Evolutionary conservation across 768 basidiomycete genomes (phyloP), one percentile per base, ranked within the genome.

Genomic region (Lactifluus pinguis): DNA sequence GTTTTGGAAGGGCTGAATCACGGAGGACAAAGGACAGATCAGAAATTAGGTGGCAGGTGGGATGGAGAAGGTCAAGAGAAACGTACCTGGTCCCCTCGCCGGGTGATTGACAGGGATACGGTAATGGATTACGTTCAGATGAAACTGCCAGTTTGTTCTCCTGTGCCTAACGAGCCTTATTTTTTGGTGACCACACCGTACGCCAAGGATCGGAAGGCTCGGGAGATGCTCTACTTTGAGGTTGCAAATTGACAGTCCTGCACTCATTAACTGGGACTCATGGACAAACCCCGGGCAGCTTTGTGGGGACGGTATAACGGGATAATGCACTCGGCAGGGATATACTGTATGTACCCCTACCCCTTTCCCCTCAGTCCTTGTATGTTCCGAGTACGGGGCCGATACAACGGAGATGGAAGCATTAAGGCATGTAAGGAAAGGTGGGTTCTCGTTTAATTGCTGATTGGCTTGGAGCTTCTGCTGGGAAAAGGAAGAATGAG

Each of bases 71-170:
- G 38, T 30, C 25, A 25, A 25, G 21, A 52, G 25, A 11, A n/a
- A 32, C 45, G 61, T 57, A 49, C 56, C 61, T 62, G 14, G 49
- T 44, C 32, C 25, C 38, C 19, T 36, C 11, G 34, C 52, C 50
- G 3, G 39, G 39, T n/a, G 21, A 19, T 34, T 41, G 52, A 25
- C 34, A 60, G 30, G 55, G 2, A 56, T 53, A 38, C 45, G 48
- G 51, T 55, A 36, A 61, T 30, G 17, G 6, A 57, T 61, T 61
- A 56, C 50, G 38, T 61, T 52, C 49, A 14, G 25, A 19, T 38
- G 50, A n/a, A 41, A 36, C 60, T 21, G 29, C 9, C 45, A 36
- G 38, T 41, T 30, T 44, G 48, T 21, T 32, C n/a, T 17, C 44
- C 50, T 39, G 29, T n/a, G 39, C n/a, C 44, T 41, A 30, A 32